phyloP scores from a whole-genome alignment of 1,284 basidiomycete genomes.

The Sanghuangporus sanghuang region DNA sequence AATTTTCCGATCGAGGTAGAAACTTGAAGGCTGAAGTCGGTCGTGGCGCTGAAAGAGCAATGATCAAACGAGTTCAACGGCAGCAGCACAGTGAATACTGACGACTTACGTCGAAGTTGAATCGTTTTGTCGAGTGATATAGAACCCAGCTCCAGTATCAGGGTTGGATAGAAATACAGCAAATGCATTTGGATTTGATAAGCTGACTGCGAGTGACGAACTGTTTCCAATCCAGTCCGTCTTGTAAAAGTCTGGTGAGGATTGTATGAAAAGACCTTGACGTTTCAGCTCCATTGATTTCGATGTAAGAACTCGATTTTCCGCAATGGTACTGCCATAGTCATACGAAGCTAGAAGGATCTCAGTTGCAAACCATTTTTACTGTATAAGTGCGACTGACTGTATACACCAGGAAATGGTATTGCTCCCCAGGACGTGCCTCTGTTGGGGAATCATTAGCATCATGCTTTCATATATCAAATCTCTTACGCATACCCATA shows the following conservation, averaged over 20 bases:
- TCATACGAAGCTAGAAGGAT: slow-evolving; percentile 24
- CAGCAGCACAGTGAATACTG: background rate
- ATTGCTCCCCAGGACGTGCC: slow-evolving; percentile 30
- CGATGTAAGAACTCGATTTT: slow-evolving; percentile 57
- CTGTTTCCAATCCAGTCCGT: slow-evolving; percentile 68
- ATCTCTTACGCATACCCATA: slow-evolving; percentile 24
- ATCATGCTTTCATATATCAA: slow-evolving; percentile 24
- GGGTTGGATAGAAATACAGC: slow-evolving; percentile 65
- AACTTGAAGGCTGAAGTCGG: slow-evolving; percentile 47
- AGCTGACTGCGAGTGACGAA: slow-evolving; percentile 38
- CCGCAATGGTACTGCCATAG: slow-evolving; percentile 30
- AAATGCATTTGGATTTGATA: slow-evolving; percentile 48
- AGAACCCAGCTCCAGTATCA: slow-evolving; percentile 59
- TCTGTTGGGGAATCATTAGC: slow-evolving; percentile 9
- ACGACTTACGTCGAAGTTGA: slow-evolving; percentile 58
- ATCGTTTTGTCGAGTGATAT: slow-evolving; percentile 60
- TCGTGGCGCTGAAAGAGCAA: slow-evolving; percentile 33
- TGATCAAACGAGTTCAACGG: background rate
- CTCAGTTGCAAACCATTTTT: background rate
- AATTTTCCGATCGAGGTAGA: slow-evolving; percentile 44
- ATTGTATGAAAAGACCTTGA: slow-evolving; percentile 69
- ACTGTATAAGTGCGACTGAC: slow-evolving; percentile 24
- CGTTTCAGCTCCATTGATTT: slow-evolving; percentile 75
- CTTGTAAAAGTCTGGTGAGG: slow-evolving; percentile 69
- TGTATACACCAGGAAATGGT: slow-evolving; percentile 27